A percentile compares a stretch with the other conserved stretches of the same genome.
Conservation (phyloP, 139 green algal species). For the Coccomyxa sp. region DNA sequence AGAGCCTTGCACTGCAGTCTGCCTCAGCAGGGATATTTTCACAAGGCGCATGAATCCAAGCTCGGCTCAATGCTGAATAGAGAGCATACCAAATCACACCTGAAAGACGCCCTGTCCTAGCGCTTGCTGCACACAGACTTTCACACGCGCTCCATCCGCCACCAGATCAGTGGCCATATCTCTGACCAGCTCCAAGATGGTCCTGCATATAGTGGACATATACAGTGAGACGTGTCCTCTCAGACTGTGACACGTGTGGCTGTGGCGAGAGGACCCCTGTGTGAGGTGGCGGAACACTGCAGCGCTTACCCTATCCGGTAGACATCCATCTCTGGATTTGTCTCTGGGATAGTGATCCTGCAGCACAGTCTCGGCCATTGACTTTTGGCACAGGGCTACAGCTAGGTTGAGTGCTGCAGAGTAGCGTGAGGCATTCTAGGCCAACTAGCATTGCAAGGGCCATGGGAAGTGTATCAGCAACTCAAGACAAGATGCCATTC, state of each 20-base stretch:
- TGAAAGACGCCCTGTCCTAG: constrained; percentile 80
- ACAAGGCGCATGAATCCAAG: too few species aligned
- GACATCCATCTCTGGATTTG: constrained; percentile 69
- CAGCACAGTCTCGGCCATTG: not conserved
- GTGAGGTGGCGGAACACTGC: not conserved
- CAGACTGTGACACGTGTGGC: not conserved
- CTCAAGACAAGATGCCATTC: too few species aligned
- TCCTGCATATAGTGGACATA: constrained; percentile 36
- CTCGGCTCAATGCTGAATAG: too few species aligned
- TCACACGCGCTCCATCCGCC: constrained; percentile 65
- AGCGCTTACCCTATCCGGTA: constrained; percentile 51
- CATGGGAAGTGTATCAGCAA: too few species aligned
- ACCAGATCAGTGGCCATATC: constrained; percentile 64
- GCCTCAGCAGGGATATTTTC: too few species aligned
- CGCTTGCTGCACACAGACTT: constrained; percentile 66
- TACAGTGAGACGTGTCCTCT: not conserved
- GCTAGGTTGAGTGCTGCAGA: too few species aligned
- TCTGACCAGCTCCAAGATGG: constrained; percentile 73
- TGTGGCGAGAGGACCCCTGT: not conserved
- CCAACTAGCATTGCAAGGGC: too few species aligned
- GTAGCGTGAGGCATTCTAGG: too few species aligned
- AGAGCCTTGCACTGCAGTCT: too few species aligned
- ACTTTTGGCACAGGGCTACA: too few species aligned
- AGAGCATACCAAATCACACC: too few species aligned
- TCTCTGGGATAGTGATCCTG: constrained; percentile 42